Base-by-base conservation (phyloP, 169 alveolate genomes). In the Plasmodium reichenowi region DNA sequence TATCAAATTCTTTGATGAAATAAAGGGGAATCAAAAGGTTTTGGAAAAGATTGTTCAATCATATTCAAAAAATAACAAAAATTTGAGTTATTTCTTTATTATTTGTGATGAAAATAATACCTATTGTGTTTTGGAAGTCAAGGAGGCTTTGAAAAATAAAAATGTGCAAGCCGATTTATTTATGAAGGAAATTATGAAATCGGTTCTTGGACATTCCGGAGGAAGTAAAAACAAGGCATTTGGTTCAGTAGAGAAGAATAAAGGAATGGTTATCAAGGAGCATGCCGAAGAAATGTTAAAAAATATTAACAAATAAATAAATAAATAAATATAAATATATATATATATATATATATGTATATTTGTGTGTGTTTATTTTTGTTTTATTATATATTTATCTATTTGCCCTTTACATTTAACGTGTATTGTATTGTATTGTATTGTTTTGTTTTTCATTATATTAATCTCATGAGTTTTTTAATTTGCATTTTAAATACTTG, bases 1-100 rank as follows among this genome's bases (percentile, higher is more conserved):
- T 72, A 38, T 86, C 15, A 86, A 86, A 22, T 52, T 86, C 12
- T 86, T 86, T 86, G 68, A 71, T 72, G 75, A 72, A 45, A 17
- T 86, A 48, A 71, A 64, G 59, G 92, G 92, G 62, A 86, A 86
- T 29, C 92, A 86, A 47, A 86, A 86, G 54, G 88, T 86, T 32
- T 60, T 86, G 29, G 92, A 86, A 17, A 86, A 86, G 60, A 72
- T 86, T 66, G 66, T 52, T 64, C 92, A 86, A 38, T 64, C 92
- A 9, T 86, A 86, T 59, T 43, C 32, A 10, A 86, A 86, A 43
- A 50, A 58, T 58, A 86, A 86, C 43, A 86, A 86, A 22, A 24
- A 13, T 22, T 59, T 63, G 43, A 86, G 92, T 66, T 72, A 72
- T 26, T 86, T 86, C 58, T 86, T 86, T 66, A 86, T 86, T 43